phyloP scores from a whole-genome alignment of 257 asterid genomes.

The Thymus quinquecostatus region DNA sequence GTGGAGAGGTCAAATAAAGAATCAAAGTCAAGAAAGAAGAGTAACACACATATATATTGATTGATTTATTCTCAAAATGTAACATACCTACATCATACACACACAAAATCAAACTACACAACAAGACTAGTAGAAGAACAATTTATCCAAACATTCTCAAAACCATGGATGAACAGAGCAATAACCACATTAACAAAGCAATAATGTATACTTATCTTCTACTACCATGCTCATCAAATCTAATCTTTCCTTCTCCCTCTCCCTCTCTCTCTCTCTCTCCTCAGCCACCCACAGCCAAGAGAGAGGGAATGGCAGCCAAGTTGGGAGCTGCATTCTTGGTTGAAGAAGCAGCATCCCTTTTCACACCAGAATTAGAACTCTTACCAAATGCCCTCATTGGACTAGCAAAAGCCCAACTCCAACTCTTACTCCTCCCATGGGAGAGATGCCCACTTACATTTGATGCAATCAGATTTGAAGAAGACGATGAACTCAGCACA shows the following conservation, averaged over 20 bases:
- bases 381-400: slow-evolving; percentile 89
- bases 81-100: slow-evolving; percentile 24
- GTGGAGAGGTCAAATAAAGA: slow-evolving; percentile 1
- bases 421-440: slow-evolving; percentile 79
- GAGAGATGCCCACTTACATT: slow-evolving; percentile 47
- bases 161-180: slow-evolving; percentile 39
- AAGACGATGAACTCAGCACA: slow-evolving; percentile 63
- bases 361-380: slow-evolving; percentile 40
- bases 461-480: slow-evolving; percentile 60
- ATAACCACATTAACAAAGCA: slow-evolving; percentile 36
- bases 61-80: slow-evolving; percentile 25
- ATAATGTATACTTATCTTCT: slow-evolving; percentile 34
- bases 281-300: slow-evolving; percentile 67
- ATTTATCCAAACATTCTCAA: slow-evolving; percentile 31
- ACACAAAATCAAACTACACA: slow-evolving; percentile 24
- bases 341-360: slow-evolving; percentile 46
- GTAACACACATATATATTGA: background rate
- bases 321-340: slow-evolving; percentile 62
- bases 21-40: background rate
- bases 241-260: background rate
- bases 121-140: slow-evolving; percentile 28
- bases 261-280: background rate
- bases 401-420: slow-evolving; percentile 98
- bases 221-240: slow-evolving; percentile 29
- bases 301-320: slow-evolving; percentile 78